These are phyloP conservation scores for Cryptococcus sp. DNA, from an alignment of 1,284 basidiomycete genomes.

Conservation along the genomic window DNA sequence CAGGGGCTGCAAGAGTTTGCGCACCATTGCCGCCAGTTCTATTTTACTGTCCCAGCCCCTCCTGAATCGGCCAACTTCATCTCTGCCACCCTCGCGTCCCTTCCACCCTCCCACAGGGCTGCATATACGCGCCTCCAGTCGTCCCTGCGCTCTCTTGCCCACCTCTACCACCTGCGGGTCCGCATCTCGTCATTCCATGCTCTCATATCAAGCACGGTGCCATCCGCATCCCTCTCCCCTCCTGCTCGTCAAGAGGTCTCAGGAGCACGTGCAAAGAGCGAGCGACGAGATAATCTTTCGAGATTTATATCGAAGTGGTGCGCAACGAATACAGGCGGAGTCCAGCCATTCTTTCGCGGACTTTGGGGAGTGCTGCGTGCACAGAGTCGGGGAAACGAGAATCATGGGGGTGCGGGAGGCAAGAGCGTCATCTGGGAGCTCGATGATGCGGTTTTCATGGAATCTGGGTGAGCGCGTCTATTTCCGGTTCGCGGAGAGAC, in stretches of 20 bases:
- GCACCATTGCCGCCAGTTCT: slow-evolving; percentile 42
- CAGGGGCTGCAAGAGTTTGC: slow-evolving; percentile 40
- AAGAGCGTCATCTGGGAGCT: slow-evolving; percentile 45
- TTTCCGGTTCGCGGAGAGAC: neutral
- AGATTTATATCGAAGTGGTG: slow-evolving; percentile 40
- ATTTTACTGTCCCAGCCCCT: slow-evolving; percentile 31
- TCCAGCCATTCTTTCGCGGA: slow-evolving; percentile 46
- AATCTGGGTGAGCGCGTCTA: slow-evolving; percentile 38
- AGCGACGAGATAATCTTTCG: slow-evolving; percentile 30
- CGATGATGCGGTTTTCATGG: slow-evolving; percentile 48
- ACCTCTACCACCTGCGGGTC: slow-evolving; percentile 42
- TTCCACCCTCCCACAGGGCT: slow-evolving; percentile 40
- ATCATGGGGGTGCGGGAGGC: slow-evolving; percentile 31
- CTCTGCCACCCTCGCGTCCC: slow-evolving; percentile 33
- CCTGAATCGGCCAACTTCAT: slow-evolving; percentile 34
- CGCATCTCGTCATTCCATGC: slow-evolving; percentile 44
- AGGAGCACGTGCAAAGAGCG: slow-evolving; percentile 22
- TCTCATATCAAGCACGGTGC: slow-evolving; percentile 31
- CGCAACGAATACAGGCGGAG: slow-evolving; percentile 27
- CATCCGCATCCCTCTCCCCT: slow-evolving; percentile 35
- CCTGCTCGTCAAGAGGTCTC: slow-evolving; percentile 27
- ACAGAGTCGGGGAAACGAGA: slow-evolving; percentile 33
- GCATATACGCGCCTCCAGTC: slow-evolving; percentile 43
- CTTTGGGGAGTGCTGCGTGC: slow-evolving; percentile 35
- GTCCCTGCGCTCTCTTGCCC: slow-evolving; percentile 39